Conservation (phyloP, 768 basidiomycete genomes). For the Tricholoma matsutake region DNA sequence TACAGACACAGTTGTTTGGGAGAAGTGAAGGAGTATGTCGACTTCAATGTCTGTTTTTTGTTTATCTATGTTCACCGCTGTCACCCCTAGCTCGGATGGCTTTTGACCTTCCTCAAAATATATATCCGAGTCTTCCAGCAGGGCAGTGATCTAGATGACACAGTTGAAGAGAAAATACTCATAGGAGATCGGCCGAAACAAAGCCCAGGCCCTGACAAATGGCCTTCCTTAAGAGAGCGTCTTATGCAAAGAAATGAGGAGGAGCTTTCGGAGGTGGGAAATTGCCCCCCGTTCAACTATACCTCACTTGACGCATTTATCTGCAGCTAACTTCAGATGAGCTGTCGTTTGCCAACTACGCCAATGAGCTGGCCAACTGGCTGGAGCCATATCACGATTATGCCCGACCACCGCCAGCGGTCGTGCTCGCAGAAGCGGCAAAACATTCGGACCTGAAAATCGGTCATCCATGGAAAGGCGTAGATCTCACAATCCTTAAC, state of each 20-base stretch:
- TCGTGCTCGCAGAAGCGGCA: conserved; percentile 72
- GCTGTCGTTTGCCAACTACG: conserved; percentile 52
- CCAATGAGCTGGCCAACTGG: conserved; percentile 66
- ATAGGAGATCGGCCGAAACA: conserved; percentile 79
- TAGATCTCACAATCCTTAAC: conserved; percentile 47
- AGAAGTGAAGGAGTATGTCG: conserved; percentile 59
- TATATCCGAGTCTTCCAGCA: conserved; percentile 79
- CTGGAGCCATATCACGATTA: conserved; percentile 74
- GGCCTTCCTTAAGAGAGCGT: conserved; percentile 56
- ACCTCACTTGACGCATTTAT: conserved; percentile 7
- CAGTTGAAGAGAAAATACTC: conserved; percentile 76
- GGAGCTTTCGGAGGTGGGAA: conserved; percentile 51
- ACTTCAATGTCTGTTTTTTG: not conserved
- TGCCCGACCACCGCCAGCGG: conserved; percentile 64
- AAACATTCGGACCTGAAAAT: conserved; percentile 71
- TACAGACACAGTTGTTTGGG: conserved; percentile 67
- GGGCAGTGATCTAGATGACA: conserved; percentile 77
- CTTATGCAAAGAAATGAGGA: conserved; percentile 46
- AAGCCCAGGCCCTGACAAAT: conserved; percentile 45
- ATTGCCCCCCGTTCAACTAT: conserved; percentile 1
- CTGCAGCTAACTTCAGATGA: conserved; percentile 68
- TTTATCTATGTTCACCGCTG: conserved; percentile 1
- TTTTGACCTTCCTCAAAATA: conserved; percentile 65
- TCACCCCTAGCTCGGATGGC: conserved; percentile 60
- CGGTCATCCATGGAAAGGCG: conserved; percentile 62